These are phyloP conservation scores for Setomelanomma holmii DNA, from an alignment of 2,329 filamentous ascomycete genomes.

Conservation along the genomic window DNA sequence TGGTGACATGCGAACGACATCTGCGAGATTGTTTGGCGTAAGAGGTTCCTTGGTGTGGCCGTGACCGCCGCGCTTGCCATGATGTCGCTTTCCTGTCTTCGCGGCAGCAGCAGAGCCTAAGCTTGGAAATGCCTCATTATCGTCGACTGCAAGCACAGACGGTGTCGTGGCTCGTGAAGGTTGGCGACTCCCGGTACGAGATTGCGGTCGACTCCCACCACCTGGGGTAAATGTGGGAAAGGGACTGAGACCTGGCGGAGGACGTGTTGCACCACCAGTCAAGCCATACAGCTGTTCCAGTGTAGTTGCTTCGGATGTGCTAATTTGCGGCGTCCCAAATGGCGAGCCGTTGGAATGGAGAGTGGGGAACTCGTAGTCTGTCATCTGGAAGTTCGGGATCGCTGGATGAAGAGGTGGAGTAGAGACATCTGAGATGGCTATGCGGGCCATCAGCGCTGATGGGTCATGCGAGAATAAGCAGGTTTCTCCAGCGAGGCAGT, in stretches of 20 bases:
- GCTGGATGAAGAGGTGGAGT: conserved; percentile 69
- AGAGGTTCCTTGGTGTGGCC: conserved; percentile 63
- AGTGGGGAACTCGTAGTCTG: conserved; percentile 86
- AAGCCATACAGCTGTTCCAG: conserved; percentile 53
- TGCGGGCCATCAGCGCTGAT: conserved; percentile 80
- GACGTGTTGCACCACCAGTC: conserved; percentile 52
- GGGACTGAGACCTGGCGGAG: conserved; percentile 74
- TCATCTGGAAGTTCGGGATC: conserved; percentile 76
- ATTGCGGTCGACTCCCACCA: conserved; percentile 70
- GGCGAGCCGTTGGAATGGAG: conserved; percentile 61
- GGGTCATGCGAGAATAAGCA: conserved; percentile 99
- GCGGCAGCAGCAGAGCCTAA: conserved; percentile 75
- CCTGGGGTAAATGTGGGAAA: conserved; percentile 65
- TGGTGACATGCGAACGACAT: conserved; percentile 94
- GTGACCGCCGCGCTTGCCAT: conserved; percentile 88
- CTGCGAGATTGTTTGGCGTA: conserved; percentile 79
- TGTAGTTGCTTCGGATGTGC: conserved; percentile 49
- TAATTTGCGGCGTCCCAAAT: conserved; percentile 49
- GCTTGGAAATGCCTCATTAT: conserved; percentile 93
- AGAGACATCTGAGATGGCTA: conserved; percentile 73
- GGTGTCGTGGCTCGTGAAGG: conserved; percentile 69
- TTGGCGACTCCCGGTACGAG: conserved; percentile 83
- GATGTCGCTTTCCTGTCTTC: conserved; percentile 87
- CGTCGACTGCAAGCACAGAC: conserved; percentile 80
- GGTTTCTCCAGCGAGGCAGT: conserved; percentile 89